Base-by-base conservation (phyloP, 306 rosid genomes). In the Gastrolobium villosum region DNA sequence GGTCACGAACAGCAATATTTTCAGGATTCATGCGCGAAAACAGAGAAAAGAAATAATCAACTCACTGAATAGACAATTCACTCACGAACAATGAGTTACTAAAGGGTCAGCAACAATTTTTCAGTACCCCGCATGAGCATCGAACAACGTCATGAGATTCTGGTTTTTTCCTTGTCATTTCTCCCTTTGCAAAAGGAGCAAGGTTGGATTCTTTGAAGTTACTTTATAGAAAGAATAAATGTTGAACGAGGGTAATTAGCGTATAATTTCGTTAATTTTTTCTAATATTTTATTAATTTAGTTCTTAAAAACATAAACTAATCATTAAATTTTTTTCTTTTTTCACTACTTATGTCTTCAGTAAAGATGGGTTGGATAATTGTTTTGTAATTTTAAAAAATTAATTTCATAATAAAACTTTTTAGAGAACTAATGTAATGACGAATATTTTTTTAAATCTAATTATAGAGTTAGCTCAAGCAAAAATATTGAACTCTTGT, bases 101-200 rank as follows among this genome's bases (percentile, higher is more conserved):
- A 4, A 49, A 36, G 54, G 73, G 43, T 76, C 20, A 34, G 62
- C 39, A 62, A 36, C 37, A 35, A 62, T 0, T 14, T 35, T 48
- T 46, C 59, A 52, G 61, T 57, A 59, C 39, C 6, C 37, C 20
- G 40, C 66, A 43, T 65, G 30, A 54, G 75, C 60, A 77, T 63
- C 32, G 64, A 76, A 55, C 65, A 69, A 37, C 34, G 57, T 71
- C 50, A 7, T 26, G 3, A 13, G 77, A 45, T 48, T 14, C 1
- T 62, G 5, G 50, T 20, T 34, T 60, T 15, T 31, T 20, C 20
- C 10, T 4, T 65, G 54, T 56, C 53, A 53, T 65, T 65, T 65
- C 52, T 50, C 56, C 32, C 48, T 20, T 20, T 14, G 49, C 26
- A 34, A 39, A 75, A 49, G 35, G 20, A 5, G 20, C 5, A 34